Base-by-base conservation (phyloP, 176 grass and related monocot genomes). In the bread wheat (Triticum aestivum) region DNA sequence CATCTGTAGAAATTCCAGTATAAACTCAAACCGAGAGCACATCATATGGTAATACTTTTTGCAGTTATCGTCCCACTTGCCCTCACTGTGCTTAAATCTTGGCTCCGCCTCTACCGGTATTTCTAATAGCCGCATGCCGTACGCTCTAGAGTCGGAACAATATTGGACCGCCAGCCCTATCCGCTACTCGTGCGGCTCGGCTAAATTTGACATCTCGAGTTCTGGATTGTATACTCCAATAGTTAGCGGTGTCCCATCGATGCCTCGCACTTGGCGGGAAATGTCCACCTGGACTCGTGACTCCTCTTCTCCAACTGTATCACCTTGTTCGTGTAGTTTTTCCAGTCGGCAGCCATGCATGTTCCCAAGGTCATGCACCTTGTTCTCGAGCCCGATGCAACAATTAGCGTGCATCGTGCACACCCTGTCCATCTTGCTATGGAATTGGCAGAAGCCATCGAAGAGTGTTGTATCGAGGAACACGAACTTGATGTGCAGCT, bases 391-490 rank as follows among this genome's bases (percentile, higher is more conserved):
- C 21, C 91, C 87, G 12, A 89, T 56, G 18, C 88, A 91, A 17
- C 94, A 96, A 21, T 89, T 88, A 10, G 84, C 89, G 24, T 96
- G 94, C 75, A 96, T 61, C 5, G 89, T 93, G 63, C 73, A 91
- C 17, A 89, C 26, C 65, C 23, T 79, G 12, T 68, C 79, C 3
- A 85, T 38, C 32, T 91, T 79, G 20, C 59, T 9, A 47, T 41
- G 54, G n/a, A 34, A 70, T 32, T 96, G 68, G 35, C 94, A 96
- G 59, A 96, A 87, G 5, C 85, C 73, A 9, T 75, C 74, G 67
- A 88, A 83, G 39, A 81, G 32, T 20, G 79, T 67, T n/a, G 85
- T 86, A 49, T 93, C 85, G 15, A 96, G 61, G 83, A 89, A 91
- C 67, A 38, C 12, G 32, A 97, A 49, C 23, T 63, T 80, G 30